Conservation (phyloP, 2,329 filamentous ascomycete species). For the Xenoacremonium recifei region DNA sequence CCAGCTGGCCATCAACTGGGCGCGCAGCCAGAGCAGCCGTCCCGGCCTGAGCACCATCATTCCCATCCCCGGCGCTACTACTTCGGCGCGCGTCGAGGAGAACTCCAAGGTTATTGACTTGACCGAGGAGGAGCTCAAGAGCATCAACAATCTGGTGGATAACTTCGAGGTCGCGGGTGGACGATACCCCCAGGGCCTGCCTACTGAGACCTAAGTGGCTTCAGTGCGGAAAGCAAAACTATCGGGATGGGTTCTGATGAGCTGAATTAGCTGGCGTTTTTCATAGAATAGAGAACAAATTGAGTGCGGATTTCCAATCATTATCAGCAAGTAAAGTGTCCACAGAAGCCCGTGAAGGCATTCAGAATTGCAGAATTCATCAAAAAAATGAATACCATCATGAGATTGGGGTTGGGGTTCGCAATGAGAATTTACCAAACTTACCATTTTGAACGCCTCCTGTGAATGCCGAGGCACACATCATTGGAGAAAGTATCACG, state of each 20-base stretch:
- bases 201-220: slow-evolving; percentile 35
- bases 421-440: slow-evolving; percentile 2
- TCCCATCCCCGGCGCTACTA: slow-evolving; percentile 65
- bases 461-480: too few species aligned
- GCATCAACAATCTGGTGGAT: slow-evolving; percentile 47
- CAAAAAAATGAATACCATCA: slow-evolving; percentile 39
- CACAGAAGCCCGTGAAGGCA: slow-evolving; percentile 26
- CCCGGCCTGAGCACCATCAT: slow-evolving; percentile 58
- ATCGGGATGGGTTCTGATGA: too few species aligned
- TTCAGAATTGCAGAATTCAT: slow-evolving; percentile 53
- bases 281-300: slow-evolving; percentile 2
- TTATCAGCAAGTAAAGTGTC: slow-evolving; percentile 30
- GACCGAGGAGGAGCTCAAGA: slow-evolving; percentile 47
- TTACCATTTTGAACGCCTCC: too few species aligned
- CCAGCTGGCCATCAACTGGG: slow-evolving; percentile 69
- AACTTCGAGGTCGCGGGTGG: slow-evolving; percentile 47
- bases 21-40: slow-evolving; percentile 45
- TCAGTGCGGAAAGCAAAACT: not conserved
- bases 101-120: slow-evolving; percentile 53
- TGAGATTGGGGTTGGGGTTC: slow-evolving; percentile 9
- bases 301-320: too few species aligned
- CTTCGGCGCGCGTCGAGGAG: slow-evolving; percentile 56
- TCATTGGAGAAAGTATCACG: too few species aligned
- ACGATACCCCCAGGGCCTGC: slow-evolving; percentile 44
- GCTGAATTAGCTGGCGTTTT: too few species aligned